phyloP scores from a whole-genome alignment of 2,329 filamentous ascomycete species.

The Xylariomycetidae sp. region DNA sequence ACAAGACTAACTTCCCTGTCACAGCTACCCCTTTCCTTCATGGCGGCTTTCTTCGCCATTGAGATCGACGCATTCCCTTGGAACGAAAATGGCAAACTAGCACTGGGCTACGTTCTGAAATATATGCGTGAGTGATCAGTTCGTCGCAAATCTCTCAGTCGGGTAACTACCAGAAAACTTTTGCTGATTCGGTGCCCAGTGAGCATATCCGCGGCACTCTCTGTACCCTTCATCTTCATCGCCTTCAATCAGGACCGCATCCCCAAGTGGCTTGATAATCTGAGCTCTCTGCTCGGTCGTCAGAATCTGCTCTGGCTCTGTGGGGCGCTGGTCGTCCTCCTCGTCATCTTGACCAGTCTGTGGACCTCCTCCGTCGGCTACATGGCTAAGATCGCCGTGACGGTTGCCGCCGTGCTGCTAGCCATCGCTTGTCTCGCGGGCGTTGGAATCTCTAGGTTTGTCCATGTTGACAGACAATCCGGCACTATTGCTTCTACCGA shows the following conservation, averaged over 20 bases:
- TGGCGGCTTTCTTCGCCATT: constrained; percentile 5
- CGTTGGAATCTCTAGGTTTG: no score
- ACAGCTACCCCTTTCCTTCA: constrained; percentile 5
- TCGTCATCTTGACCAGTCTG: not conserved
- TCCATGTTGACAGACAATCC: no score
- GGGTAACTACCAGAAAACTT: not conserved
- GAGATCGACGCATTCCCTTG: constrained; percentile 4
- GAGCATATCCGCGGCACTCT: constrained; percentile 2
- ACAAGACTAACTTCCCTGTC: no score
- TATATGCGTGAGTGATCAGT: constrained; percentile 2
- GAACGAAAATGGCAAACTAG: constrained; percentile 4
- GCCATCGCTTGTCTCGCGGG: not conserved
- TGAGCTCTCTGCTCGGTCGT: not conserved
- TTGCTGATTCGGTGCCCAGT: not conserved
- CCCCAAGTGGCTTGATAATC: not conserved
- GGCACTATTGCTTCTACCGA: no score
- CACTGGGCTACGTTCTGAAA: constrained; percentile 1
- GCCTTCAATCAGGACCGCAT: constrained; percentile 3
- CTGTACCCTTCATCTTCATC: constrained; percentile 4
- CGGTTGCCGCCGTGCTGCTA: not conserved
- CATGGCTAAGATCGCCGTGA: no score
- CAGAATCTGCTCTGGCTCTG: not conserved
- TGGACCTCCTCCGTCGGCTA: constrained; percentile 1
- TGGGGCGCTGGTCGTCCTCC: not conserved
- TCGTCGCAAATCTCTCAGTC: not conserved